These are phyloP conservation scores for Silene coronaria DNA, from an alignment of 179 eudicot species.

Conservation along the genomic window DNA sequence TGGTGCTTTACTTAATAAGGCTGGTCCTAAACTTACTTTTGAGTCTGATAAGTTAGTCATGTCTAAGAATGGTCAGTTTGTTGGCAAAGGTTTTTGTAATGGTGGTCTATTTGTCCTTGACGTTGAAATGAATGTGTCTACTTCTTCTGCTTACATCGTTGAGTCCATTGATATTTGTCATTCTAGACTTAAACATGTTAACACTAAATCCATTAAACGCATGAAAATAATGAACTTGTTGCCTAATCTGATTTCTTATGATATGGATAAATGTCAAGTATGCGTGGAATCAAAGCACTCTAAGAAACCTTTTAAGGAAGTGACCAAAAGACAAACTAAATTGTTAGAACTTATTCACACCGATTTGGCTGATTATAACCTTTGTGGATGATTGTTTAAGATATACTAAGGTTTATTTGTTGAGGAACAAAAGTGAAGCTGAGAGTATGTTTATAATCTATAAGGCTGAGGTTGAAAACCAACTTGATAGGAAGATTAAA, in stretches of 20 bases:
- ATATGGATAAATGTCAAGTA: no score
- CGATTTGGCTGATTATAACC: constrained; percentile 8
- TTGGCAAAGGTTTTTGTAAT: no score
- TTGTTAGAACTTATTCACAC: constrained; percentile 10
- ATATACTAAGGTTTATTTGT: neutral
- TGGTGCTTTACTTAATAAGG: no score
- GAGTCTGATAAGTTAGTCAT: no score
- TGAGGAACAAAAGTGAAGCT: neutral
- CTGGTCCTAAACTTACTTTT: no score
- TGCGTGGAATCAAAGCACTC: neutral
- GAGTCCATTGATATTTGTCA: no score
- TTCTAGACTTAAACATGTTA: no score
- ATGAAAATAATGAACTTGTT: neutral
- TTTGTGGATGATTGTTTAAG: no score
- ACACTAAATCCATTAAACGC: no score
- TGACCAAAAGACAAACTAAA: neutral
- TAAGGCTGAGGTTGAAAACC: neutral
- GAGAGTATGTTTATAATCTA: neutral
- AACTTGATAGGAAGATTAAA: neutral
- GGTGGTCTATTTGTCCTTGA: no score
- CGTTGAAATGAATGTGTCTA: no score
- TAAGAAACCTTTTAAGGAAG: constrained; percentile 5
- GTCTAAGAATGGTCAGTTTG: no score
- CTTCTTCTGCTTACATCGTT: neutral
- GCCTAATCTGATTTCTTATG: neutral